A percentile compares a stretch with the other conserved stretches of the same genome.
These are phyloP conservation scores for Cenchrus americanus DNA, from an alignment of 176 grass and related monocot genomes.

Conservation along the genomic window DNA sequence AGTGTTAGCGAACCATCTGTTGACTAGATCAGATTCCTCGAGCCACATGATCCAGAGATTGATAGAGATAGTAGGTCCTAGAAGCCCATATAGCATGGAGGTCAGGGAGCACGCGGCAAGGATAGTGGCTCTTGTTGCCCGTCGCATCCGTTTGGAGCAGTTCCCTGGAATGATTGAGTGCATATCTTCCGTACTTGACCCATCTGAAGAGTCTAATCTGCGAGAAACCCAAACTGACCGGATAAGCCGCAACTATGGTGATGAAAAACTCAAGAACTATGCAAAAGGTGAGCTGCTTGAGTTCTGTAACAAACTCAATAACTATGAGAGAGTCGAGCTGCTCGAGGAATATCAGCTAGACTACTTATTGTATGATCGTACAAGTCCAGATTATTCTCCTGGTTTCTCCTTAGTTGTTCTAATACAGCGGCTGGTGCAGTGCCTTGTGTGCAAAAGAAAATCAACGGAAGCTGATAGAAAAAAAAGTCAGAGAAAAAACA, in stretches of 20 bases:
- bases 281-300: too few relatives aligned
- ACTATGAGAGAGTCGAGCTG: too few relatives aligned
- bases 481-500: too few relatives aligned
- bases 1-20: background rate
- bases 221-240: too few relatives aligned
- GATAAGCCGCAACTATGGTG: too few relatives aligned
- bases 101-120: background rate
- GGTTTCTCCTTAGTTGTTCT: background rate
- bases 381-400: background rate
- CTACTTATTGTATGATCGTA: too few relatives aligned
- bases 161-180: background rate
- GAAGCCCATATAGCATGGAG: conserved; percentile 18
- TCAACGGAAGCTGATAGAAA: background rate
- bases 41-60: background rate
- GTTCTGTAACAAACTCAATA: too few relatives aligned
- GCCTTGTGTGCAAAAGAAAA: background rate
- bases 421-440: background rate
- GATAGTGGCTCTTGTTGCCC: background rate
- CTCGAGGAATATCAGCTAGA: too few relatives aligned
- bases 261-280: too few relatives aligned
- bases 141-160: background rate
- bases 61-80: background rate
- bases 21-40: background rate
- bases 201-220: background rate
- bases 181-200: background rate